phyloP scores from a whole-genome alignment of 768 basidiomycete species.

The Rhodotorula paludigena region DNA sequence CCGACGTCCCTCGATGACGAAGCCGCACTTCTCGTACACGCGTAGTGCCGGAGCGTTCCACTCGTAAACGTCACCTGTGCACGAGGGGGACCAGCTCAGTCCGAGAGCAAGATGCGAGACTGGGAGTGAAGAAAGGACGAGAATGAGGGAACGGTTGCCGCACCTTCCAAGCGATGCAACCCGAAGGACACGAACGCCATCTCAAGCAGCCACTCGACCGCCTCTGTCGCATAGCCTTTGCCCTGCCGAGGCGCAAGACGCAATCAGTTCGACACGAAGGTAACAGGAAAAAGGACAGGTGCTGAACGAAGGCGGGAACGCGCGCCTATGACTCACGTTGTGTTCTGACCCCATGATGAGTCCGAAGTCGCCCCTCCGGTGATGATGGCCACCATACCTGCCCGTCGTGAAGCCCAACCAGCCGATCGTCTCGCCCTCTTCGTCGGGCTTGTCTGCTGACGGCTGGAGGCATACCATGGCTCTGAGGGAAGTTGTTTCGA shows the following conservation, averaged over 20 bases:
- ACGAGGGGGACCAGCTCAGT: not conserved
- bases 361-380: constrained; percentile 6
- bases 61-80: not conserved
- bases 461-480: not conserved
- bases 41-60: constrained; percentile 4
- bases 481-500: too few species aligned
- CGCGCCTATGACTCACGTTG: not conserved
- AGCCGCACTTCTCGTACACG: constrained; percentile 7
- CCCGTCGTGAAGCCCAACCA: not conserved
- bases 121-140: too few species aligned
- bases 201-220: constrained; percentile 15
- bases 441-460: fast-evolving
- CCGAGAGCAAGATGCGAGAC: not conserved
- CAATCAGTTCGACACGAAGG: not conserved
- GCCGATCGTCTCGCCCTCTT: not conserved
- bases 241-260: not conserved
- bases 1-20: constrained; percentile 9
- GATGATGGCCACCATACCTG: too few species aligned
- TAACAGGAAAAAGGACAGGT: not conserved
- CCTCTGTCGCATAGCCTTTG: constrained; percentile 18
- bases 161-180: not conserved
- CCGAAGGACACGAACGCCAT: not conserved
- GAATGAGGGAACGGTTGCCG: not conserved
- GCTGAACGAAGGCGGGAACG: not conserved
- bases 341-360: not conserved